Base-by-base conservation (phyloP, 192 early-diverging fungal genomes). In the Phycomyces nitens region DNA sequence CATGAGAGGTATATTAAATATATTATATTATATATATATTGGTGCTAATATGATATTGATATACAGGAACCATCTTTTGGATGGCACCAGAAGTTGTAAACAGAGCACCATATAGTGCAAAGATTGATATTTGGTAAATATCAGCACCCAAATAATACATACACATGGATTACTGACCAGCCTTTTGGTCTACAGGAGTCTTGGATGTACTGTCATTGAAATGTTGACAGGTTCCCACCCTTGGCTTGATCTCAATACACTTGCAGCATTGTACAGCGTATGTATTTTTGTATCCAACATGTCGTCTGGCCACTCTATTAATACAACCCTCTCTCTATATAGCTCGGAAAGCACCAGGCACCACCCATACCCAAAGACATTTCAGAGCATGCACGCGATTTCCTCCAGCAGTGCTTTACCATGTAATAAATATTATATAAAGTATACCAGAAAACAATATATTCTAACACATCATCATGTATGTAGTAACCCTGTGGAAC, bases 71-170 rank as follows among this genome's bases (percentile, higher is more conserved):
- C 0, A 82, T 95, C 10, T 92, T 88, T 27, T 98, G 92, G 84
- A 97, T 99, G 95, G 94, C 96, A 26, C 96, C 96, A 12, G 96
- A 99, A 70, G 92, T 96, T 3, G 91, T 90, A 0, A 84, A 84
- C 4, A 81, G 78, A 18, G 82, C 86, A 22, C 89, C 83, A 16
- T 97, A 99, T 68, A 85, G 85, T 51, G 94, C 90, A 34, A 97
- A 95, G 62, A 89, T 94, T 4, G 97, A 99, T 68, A 92, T 99
- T 44, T 99, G 97, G 90, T 85, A 41, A 60, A 18, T 34, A 14
- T 50, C 4, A 2, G 2, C 21, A 23, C 41, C 14, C 7, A 14
- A 42, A 42, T 7, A 10, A 42, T 14, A 14, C 14, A 42, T 7
- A 7, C 7, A 42, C 8, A 42, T 42, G 41, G 41, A 47, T 18